phyloP scores from a whole-genome alignment of 2,329 filamentous ascomycete genomes.

The Nemania diffusa region DNA sequence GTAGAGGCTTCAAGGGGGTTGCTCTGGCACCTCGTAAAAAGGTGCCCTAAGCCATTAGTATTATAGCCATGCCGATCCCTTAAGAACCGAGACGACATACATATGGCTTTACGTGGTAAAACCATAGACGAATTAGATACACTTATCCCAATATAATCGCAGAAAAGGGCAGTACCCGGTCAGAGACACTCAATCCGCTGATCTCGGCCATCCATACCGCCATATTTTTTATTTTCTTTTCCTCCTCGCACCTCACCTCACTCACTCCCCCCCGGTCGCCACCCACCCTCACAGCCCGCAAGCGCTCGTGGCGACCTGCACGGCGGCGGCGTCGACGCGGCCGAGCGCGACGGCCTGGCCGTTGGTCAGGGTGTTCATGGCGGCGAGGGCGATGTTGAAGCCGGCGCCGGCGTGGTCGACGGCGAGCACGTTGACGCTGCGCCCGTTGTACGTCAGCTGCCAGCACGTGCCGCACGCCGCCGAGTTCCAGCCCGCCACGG shows the following conservation, averaged over 20 bases:
- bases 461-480: slow-evolving; percentile 69
- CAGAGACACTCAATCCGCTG: not conserved
- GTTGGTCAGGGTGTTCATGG: slow-evolving; percentile 66
- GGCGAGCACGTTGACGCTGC: slow-evolving; percentile 64
- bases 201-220: not conserved
- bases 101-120: too few relatives aligned
- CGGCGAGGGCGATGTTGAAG: slow-evolving; percentile 67
- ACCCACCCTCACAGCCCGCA: slow-evolving; percentile 54
- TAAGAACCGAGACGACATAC: not conserved
- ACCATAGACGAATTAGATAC: too few relatives aligned
- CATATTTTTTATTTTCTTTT: too few relatives aligned
- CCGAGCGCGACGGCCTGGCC: slow-evolving; percentile 62
- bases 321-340: slow-evolving; percentile 61
- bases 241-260: too few relatives aligned
- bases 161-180: not conserved
- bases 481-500: slow-evolving; percentile 67
- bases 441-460: slow-evolving; percentile 62
- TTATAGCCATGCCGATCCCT: not conserved
- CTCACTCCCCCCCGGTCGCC: not conserved
- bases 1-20: too few relatives aligned
- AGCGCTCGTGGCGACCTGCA: slow-evolving; percentile 55
- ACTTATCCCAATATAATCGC: not conserved
- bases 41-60: not conserved
- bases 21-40: too few relatives aligned
- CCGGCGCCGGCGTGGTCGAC: slow-evolving; percentile 62